Conservation (phyloP, 345 rosid genomes). For the Murraya koenigii region DNA sequence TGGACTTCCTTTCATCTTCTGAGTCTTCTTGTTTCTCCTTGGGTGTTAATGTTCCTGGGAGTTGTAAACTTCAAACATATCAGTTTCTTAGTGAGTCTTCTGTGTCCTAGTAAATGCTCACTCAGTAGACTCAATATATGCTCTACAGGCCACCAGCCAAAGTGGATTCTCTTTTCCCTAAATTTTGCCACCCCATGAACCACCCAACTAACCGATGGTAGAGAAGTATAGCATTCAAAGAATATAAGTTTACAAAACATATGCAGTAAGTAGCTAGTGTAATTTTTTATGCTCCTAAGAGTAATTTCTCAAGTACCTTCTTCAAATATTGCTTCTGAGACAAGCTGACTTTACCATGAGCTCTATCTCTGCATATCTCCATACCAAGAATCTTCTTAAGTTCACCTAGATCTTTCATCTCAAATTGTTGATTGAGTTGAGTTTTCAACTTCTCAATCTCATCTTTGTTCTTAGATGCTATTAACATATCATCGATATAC, state of each 20-base stretch:
- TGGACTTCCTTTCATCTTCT: slow-evolving; percentile 5
- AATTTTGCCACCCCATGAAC: slow-evolving; percentile 6
- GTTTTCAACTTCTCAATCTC: too few species aligned
- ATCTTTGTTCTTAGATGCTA: too few species aligned
- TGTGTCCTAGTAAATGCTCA: neutral
- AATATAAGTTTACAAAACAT: neutral
- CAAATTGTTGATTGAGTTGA: too few species aligned
- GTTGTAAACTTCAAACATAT: slow-evolving; percentile 4
- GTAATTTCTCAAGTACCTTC: slow-evolving; percentile 30
- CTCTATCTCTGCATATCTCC: too few species aligned
- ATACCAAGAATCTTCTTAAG: too few species aligned
- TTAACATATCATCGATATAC: too few species aligned
- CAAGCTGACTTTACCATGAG: too few species aligned
- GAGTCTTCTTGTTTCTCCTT: slow-evolving; percentile 16
- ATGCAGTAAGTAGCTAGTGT: neutral
- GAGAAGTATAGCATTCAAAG: neutral
- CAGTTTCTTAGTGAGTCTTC: neutral
- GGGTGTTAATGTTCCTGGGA: slow-evolving; percentile 29
- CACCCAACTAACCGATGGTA: neutral
- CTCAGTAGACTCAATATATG: slow-evolving; percentile 12
- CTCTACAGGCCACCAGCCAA: neutral
- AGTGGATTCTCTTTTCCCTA: neutral
- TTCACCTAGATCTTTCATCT: too few species aligned
- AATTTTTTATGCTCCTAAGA: neutral
- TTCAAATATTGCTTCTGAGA: too few species aligned